These are phyloP conservation scores for Tylopilus sp. DNA, from an alignment of 768 basidiomycete species.

Conservation along the genomic window DNA sequence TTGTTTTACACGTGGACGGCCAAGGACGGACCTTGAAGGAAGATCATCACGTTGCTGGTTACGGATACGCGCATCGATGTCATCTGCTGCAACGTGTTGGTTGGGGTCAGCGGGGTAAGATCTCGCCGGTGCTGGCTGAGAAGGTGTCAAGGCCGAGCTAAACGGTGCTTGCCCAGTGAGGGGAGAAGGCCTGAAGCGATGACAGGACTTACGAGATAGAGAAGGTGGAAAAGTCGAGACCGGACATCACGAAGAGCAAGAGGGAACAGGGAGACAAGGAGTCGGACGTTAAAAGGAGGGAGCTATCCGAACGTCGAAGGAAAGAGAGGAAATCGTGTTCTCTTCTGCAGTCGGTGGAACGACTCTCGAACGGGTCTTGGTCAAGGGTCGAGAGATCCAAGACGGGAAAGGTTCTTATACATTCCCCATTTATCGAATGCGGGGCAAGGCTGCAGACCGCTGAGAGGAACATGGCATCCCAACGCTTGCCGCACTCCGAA, in stretches of 20 bases:
- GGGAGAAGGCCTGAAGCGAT: neutral
- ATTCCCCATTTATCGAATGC: conserved; percentile 21
- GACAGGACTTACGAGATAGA: conserved; percentile 20
- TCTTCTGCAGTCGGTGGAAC: conserved; percentile 19
- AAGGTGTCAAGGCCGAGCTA: conserved; percentile 28
- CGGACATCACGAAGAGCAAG: conserved; percentile 15
- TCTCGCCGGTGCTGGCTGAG: conserved; percentile 19
- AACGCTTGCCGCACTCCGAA: conserved; percentile 25
- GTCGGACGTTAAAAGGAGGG: conserved; percentile 8
- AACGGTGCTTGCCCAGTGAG: conserved; percentile 3
- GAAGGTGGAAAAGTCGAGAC: conserved; percentile 28
- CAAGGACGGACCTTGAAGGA: conserved; percentile 33
- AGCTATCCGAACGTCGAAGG: conserved; percentile 2
- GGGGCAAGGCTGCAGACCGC: conserved; percentile 19
- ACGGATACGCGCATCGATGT: conserved; percentile 27
- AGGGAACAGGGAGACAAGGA: neutral
- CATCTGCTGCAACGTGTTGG: conserved; percentile 29
- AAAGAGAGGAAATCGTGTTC: conserved; percentile 14
- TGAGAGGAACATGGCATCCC: conserved; percentile 27
- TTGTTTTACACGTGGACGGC: conserved; percentile 21
- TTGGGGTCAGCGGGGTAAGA: conserved; percentile 29
- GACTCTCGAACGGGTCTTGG: conserved; percentile 23
- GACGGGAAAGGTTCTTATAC: conserved; percentile 28
- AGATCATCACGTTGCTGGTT: conserved; percentile 31
- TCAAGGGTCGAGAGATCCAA: conserved; percentile 24